Evolutionary conservation across 2,329 filamentous ascomycete genomes (phyloP), one percentile per base, ranked within the genome.

Genomic region (Polytolypa hystricis): DNA sequence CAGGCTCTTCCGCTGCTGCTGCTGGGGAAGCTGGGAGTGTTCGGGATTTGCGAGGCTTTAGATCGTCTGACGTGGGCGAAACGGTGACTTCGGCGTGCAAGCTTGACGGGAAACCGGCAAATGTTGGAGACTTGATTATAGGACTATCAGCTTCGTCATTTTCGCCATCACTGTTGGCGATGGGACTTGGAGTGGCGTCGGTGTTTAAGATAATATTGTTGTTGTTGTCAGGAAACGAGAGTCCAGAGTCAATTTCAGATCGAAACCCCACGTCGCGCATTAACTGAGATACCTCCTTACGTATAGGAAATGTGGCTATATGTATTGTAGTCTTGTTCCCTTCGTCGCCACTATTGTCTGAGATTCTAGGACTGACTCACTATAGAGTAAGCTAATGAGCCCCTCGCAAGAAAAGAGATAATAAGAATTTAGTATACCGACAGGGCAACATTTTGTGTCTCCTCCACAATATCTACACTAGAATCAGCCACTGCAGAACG

Each of bases 231-330:
- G 35, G 35, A 10, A 16, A 30, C 12, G 45, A 40, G 25, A 53
- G 37, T 10, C 66, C 58, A 3, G 63, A 62, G 33, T 64, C 58
- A 29, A 70, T 46, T 12, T 58, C 58, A 15, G 64, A 64, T 23
- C 64, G 56, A 47, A 69, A 70, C 3, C 66, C 67, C 10, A 65
- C 66, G 32, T 70, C 62, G 33, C 56, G 60, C 27, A 70, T 70
- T 32, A 70, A 51, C 28, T 58, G 47, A 31, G 59, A 61, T 26
- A 69, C 67, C 16, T 66, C 59, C 8, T 53, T 37, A 28, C 57
- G 54, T 43, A 58, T 48, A 45, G 58, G 49, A 44, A 60, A 40
- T 42, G 53, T 58, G 12, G 59, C 47, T 25, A 25, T n/a, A 7
- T 7, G 21, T 25, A n/a, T 7, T n/a, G 7, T n/a, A 25, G 21